phyloP scores from a whole-genome alignment of 495 filamentous ascomycete genomes.

The Penicillium fimorum region DNA sequence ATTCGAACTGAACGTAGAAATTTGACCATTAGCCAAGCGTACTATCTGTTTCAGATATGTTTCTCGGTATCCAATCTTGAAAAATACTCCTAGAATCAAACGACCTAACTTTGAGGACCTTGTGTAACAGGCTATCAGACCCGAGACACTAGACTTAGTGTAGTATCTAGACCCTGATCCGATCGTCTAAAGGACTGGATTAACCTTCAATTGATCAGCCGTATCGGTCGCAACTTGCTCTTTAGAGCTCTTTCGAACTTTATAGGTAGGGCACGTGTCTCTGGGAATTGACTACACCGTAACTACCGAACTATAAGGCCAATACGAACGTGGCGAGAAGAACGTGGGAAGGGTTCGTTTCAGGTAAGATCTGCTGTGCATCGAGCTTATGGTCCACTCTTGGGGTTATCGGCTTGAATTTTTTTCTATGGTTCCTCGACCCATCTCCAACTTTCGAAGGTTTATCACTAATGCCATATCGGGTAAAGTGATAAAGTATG shows the following conservation, averaged over 20 bases:
- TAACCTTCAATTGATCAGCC: constrained; percentile 4
- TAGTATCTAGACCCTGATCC: background rate
- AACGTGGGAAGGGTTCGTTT: constrained; percentile 13
- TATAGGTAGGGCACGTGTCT: background rate
- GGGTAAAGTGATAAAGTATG: background rate
- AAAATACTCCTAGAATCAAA: constrained; percentile 9
- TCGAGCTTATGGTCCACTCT: background rate
- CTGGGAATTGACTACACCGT: too few relatives aligned
- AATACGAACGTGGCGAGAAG: constrained; percentile 9
- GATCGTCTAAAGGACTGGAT: background rate
- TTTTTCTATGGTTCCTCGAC: background rate
- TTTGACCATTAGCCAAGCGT: background rate
- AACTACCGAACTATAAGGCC: background rate
- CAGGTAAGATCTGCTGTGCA: constrained; percentile 26
- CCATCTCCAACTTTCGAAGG: background rate
- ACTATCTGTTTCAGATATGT: constrained; percentile 7
- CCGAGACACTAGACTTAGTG: background rate
- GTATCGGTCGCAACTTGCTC: constrained; percentile 7
- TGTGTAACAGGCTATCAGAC: background rate
- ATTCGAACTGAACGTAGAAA: too few relatives aligned
- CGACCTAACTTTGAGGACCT: constrained; percentile 4
- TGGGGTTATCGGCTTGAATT: constrained; percentile 4
- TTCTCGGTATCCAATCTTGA: constrained; percentile 12
- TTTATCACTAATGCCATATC: background rate
- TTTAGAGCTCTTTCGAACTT: background rate